A percentile compares a stretch with the other conserved stretches of the same genome.
Evolutionary conservation across 2,329 filamentous ascomycete genomes (phyloP).

Genomic region (Dactylonectria macrodidyma): DNA sequence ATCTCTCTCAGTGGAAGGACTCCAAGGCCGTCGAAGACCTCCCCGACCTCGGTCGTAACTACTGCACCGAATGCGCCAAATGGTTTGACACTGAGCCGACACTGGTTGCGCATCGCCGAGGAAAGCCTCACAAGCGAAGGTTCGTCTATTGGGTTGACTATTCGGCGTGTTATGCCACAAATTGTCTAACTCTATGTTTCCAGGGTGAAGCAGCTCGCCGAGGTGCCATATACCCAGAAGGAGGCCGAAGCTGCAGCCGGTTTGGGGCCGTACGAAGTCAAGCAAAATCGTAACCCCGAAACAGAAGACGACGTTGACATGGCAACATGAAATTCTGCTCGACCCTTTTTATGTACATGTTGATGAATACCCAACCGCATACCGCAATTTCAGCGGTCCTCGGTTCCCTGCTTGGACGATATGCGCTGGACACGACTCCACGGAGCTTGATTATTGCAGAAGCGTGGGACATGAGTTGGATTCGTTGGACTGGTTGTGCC

Average conservation of each 20-base stretch:
- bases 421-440: neutral
- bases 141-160: constrained; percentile 34
- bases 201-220: constrained; percentile 85
- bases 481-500: constrained; percentile 6
- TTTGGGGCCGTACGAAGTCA: constrained; percentile 73
- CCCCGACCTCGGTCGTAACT: constrained; percentile 86
- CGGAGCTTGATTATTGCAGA: neutral
- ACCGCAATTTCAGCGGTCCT: neutral
- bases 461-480: neutral
- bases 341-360: constrained; percentile 23
- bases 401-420: neutral
- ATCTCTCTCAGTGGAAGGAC: constrained; percentile 84
- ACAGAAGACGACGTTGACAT: constrained; percentile 52
- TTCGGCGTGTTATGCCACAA: constrained; percentile 4
- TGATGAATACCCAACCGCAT: constrained; percentile 1
- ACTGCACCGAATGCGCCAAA: constrained; percentile 95
- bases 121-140: constrained; percentile 96
- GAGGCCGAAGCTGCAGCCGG: constrained; percentile 87
- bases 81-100: constrained; percentile 93
- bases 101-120: constrained; percentile 81
- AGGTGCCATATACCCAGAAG: constrained; percentile 89
- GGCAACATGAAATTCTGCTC: constrained; percentile 46
- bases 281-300: constrained; percentile 36
- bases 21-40: constrained; percentile 88
- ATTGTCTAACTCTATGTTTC: constrained; percentile 40